phyloP scores from a whole-genome alignment of 2,329 filamentous ascomycete species.

The Colletotrichum horii region DNA sequence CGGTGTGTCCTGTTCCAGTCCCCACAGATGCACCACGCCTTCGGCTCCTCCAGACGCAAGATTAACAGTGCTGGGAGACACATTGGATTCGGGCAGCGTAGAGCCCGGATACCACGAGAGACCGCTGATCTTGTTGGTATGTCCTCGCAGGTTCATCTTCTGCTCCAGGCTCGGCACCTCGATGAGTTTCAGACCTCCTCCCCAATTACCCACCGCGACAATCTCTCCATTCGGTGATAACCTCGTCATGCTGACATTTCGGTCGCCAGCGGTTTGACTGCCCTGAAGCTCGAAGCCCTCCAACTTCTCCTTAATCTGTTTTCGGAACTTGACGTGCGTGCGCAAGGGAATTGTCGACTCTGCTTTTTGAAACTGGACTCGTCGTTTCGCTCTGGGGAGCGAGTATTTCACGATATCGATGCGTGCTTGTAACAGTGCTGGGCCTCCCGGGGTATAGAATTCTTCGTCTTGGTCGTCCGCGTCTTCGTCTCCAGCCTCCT shows the following conservation, averaged over 20 bases:
- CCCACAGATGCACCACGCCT: slow-evolving; percentile 89
- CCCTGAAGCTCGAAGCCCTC: slow-evolving; percentile 89
- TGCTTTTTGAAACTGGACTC: slow-evolving; percentile 77
- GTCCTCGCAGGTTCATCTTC: slow-evolving; percentile 77
- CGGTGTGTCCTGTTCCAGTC: slow-evolving; percentile 83
- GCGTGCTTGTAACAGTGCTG: slow-evolving; percentile 76
- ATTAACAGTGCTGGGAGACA: slow-evolving; percentile 78
- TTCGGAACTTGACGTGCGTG: slow-evolving; percentile 91
- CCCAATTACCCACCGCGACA: slow-evolving; percentile 92
- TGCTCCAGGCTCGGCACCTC: slow-evolving; percentile 83
- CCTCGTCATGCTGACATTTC: slow-evolving; percentile 89
- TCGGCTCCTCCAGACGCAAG: slow-evolving; percentile 91
- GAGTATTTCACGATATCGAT: slow-evolving; percentile 83
- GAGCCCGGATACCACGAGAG: slow-evolving; percentile 89
- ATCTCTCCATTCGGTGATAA: slow-evolving; percentile 86
- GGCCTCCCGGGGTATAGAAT: slow-evolving; percentile 87
- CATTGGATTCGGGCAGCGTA: slow-evolving; percentile 71
- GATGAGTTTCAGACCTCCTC: slow-evolving; percentile 85
- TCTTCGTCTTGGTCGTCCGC: slow-evolving; percentile 82
- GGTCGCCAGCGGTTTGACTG: slow-evolving; percentile 89
- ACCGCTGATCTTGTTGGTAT: slow-evolving; percentile 88
- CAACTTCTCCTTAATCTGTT: slow-evolving; percentile 83
- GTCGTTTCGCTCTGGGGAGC: slow-evolving; percentile 78
- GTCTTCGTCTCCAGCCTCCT: slow-evolving; percentile 54
- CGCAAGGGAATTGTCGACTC: slow-evolving; percentile 85